Evolutionary conservation across 2,329 filamentous ascomycete species (phyloP), one percentile per base, ranked within the genome.

Genomic region (Rugonectria rugulosa): DNA sequence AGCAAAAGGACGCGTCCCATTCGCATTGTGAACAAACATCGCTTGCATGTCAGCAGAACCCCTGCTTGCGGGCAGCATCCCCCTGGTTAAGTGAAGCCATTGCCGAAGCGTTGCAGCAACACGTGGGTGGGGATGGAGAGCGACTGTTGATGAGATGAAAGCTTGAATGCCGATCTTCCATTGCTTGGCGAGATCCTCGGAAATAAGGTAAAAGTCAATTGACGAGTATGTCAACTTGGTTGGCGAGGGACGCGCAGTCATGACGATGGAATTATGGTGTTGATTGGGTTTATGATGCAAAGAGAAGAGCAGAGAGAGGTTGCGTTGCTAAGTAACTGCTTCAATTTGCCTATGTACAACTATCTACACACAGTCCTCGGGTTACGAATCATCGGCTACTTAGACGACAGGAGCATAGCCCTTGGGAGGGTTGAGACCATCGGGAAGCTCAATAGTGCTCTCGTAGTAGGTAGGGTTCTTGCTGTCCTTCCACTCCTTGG

Each of bases 381-480:
- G 21, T 9, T 34, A 42, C 14, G 29, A 26, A 23, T 4, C 12
- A 14, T 3, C 26, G 54, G 49, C 23, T 56, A 56, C 53, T 63
- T 59, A 54, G 12, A 14, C 36, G 11, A 41, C 37, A 24, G 70
- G 65, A 37, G 61, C 58, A 52, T 77, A 80, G 0, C 72, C 77
- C 50, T 65, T 43, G 5, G 79, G 79, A 29, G 78, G 77, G 57
- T 77, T 70, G 11, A 75, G 63, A 3, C 78, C 79, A 53, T 81
- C 79, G 0, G 73, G 68, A 12, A 74, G 66, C 62, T 77, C 71
- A 48, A 77, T 68, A 21, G 65, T 68, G 57, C 73, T 70, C 55
- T 65, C 62, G 59, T 81, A 81, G 65, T 81, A 81, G 4, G 73
- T 74, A 0, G 76, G 73, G 0, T 70, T 69, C 7, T 68, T 14